Evolutionary conservation across 1,139 yeast genomes (phyloP).

Genomic region (Zygoascus sp.): DNA sequence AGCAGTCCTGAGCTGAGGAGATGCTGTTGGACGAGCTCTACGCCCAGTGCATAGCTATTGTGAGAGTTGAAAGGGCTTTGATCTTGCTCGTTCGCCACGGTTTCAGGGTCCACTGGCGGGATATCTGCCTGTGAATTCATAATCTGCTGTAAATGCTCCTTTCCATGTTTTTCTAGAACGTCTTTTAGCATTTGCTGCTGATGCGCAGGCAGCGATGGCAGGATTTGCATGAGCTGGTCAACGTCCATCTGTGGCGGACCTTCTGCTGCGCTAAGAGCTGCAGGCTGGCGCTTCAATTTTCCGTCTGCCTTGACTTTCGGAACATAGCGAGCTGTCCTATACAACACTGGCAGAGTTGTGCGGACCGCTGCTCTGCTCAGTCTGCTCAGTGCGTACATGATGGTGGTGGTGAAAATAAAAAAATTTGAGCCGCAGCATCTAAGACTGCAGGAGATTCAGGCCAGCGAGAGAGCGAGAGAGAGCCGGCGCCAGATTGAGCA

Average conservation of each 20-base stretch:
- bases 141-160: constrained; percentile 13
- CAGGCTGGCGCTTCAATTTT: constrained; percentile 5
- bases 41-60: constrained; percentile 1
- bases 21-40: constrained; percentile 2
- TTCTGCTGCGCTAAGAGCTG: constrained; percentile 10
- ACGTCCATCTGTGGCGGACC: constrained; percentile 10
- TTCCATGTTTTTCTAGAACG: constrained; percentile 14
- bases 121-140: constrained; percentile 7
- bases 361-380: not conserved
- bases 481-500: too few relatives aligned
- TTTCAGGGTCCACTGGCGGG: not conserved
- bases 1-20: not conserved
- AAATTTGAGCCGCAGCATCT: not conserved
- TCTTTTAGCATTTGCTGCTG: constrained; percentile 16
- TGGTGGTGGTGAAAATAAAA: not conserved
- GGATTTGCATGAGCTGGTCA: constrained; percentile 12
- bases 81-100: not conserved
- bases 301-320: constrained; percentile 4
- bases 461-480: not conserved
- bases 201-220: constrained; percentile 16
- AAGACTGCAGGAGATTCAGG: not conserved
- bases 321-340: constrained; percentile 9
- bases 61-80: not conserved
- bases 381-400: not conserved
- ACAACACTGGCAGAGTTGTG: not conserved